phyloP scores from a whole-genome alignment of 805 yeast species.

The Debaryomyces prosopidis region DNA sequence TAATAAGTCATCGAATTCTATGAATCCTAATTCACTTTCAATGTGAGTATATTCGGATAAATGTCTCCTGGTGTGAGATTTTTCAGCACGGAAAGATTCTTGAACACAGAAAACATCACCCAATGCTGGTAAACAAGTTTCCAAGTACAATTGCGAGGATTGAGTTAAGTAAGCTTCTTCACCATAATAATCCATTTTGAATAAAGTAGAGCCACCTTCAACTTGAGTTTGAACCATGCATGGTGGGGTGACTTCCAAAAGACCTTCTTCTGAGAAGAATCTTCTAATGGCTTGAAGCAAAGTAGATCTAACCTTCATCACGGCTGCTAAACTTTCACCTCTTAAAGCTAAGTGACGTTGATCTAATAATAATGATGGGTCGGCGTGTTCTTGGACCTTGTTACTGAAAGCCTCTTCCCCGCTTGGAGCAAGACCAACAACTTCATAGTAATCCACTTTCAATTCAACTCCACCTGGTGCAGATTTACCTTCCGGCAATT shows the following conservation, averaged over 20 bases:
- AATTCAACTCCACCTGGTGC: slow-evolving; percentile 99
- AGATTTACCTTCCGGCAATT: slow-evolving; percentile 91
- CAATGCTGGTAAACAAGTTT: slow-evolving; percentile 91
- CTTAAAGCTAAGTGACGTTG: slow-evolving; percentile 95
- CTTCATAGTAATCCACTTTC: slow-evolving; percentile 83
- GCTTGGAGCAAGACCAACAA: slow-evolving; percentile 91
- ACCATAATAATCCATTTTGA: slow-evolving; percentile 91
- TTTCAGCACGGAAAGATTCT: slow-evolving; percentile 99
- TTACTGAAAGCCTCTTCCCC: slow-evolving; percentile 96
- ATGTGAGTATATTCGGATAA: slow-evolving; percentile 95
- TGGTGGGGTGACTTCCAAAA: slow-evolving; percentile 96
- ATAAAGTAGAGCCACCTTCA: slow-evolving; percentile 97
- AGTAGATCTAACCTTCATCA: slow-evolving; percentile 91
- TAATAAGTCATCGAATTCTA: slow-evolving; percentile 83
- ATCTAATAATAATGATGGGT: slow-evolving; percentile 88
- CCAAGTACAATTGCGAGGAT: slow-evolving; percentile 94
- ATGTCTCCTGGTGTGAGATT: slow-evolving; percentile 98
- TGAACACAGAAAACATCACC: slow-evolving; percentile 98
- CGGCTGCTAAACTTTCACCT: slow-evolving; percentile 91
- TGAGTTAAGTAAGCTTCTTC: slow-evolving; percentile 96
- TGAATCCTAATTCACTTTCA: slow-evolving; percentile 90
- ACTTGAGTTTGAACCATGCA: slow-evolving; percentile 99
- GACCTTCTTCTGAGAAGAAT: slow-evolving; percentile 69
- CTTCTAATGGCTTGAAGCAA: slow-evolving; percentile 73
- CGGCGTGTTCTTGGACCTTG: slow-evolving; percentile 91